phyloP scores from a whole-genome alignment of 1,284 basidiomycete species.

The Boletus holoroseus region DNA sequence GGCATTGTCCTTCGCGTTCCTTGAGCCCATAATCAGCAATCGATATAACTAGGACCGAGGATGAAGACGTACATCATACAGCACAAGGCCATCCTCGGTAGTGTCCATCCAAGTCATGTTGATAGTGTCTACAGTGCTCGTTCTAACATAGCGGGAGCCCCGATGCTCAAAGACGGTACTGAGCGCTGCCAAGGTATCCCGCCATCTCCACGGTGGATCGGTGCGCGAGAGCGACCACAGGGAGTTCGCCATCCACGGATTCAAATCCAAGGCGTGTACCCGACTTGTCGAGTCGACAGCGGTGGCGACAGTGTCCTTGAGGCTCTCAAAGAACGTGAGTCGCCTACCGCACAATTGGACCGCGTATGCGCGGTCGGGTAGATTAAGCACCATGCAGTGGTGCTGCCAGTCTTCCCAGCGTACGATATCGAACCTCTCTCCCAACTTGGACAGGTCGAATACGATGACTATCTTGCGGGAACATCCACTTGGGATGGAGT shows the following conservation, averaged over 20 bases:
- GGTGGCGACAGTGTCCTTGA: conserved; percentile 12
- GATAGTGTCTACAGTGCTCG: conserved; percentile 30
- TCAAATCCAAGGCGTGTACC: conserved; percentile 32
- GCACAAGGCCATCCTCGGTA: conserved; percentile 32
- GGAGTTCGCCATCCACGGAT: conserved; percentile 26
- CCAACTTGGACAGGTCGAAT: conserved; percentile 29
- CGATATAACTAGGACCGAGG: not conserved
- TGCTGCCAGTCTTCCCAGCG: conserved; percentile 35
- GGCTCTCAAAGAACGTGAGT: conserved; percentile 31
- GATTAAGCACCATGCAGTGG: conserved; percentile 31
- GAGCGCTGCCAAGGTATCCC: conserved; percentile 22
- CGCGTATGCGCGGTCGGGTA: conserved; percentile 31
- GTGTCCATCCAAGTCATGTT: conserved; percentile 34
- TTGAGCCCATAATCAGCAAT: conserved; percentile 14
- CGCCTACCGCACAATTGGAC: conserved; percentile 32
- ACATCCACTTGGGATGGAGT: conserved; percentile 28
- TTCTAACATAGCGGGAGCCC: conserved; percentile 28
- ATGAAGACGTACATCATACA: conserved; percentile 28
- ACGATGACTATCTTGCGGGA: conserved; percentile 32
- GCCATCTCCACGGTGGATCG: conserved; percentile 32
- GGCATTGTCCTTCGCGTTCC: conserved; percentile 33
- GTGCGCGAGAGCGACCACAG: conserved; percentile 28
- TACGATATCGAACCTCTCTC: conserved; percentile 20
- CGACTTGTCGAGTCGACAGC: conserved; percentile 21
- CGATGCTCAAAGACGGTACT: conserved; percentile 30